These are phyloP conservation scores for Schizopora paradoxa DNA, from an alignment of 1,284 basidiomycete species.

Conservation along the genomic window DNA sequence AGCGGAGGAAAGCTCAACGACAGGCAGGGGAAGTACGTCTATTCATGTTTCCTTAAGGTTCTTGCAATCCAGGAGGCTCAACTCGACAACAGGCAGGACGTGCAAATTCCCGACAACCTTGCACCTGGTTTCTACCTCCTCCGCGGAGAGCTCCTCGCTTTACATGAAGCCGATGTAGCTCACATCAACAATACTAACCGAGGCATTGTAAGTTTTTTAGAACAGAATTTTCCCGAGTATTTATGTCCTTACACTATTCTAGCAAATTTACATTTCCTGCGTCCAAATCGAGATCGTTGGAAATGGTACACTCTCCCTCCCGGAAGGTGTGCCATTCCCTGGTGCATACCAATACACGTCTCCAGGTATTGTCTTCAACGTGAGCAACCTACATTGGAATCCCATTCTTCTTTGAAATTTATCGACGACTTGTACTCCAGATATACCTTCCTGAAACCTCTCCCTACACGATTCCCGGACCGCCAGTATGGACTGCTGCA, in stretches of 20 bases:
- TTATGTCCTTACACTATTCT: background rate
- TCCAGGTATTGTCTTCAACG: constrained; percentile 3
- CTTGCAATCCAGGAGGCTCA: background rate
- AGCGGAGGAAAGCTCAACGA: constrained; percentile 2
- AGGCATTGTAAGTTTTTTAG: background rate
- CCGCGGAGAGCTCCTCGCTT: constrained; percentile 17
- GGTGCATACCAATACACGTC: constrained; percentile 1
- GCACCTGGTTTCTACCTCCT: constrained; percentile 15
- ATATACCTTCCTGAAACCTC: background rate
- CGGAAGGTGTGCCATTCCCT: constrained; percentile 1
- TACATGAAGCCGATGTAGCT: constrained; percentile 17
- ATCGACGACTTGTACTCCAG: background rate
- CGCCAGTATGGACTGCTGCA: constrained; percentile 2
- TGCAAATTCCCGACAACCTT: constrained; percentile 12
- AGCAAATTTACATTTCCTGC: constrained; percentile 5
- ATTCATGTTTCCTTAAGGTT: background rate
- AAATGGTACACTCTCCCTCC: background rate
- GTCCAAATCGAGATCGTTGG: background rate
- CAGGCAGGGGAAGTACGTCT: background rate
- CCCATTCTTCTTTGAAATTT: background rate
- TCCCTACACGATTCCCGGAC: constrained; percentile 2
- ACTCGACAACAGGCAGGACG: background rate
- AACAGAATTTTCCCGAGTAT: background rate
- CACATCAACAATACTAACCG: background rate
- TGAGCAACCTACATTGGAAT: background rate